phyloP scores from a whole-genome alignment of 176 grass and related monocot genomes.

The Coix lacrymajobi region DNA sequence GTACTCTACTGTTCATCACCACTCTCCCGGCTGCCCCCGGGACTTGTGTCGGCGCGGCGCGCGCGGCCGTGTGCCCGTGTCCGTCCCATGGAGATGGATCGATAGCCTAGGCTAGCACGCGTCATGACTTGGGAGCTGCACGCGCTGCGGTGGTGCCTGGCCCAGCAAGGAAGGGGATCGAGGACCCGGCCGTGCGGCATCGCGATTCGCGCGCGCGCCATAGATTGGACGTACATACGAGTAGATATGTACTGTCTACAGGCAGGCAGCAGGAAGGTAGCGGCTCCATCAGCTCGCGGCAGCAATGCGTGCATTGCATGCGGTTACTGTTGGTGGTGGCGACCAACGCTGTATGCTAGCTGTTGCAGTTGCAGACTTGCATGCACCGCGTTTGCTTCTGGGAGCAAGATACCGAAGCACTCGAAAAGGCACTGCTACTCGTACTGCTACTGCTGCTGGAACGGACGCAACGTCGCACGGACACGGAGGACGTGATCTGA shows the following conservation, averaged over 20 bases:
- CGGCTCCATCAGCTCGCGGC: not conserved
- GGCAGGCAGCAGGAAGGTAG: not conserved
- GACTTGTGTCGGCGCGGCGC: not conserved
- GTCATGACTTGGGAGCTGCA: too few species aligned
- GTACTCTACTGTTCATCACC: not conserved
- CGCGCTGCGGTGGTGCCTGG: not conserved
- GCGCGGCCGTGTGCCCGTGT: not conserved
- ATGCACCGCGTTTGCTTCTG: not conserved
- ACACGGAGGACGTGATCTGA: not conserved
- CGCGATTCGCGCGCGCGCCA: not conserved
- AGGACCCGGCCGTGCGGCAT: not conserved
- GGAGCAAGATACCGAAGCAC: not conserved
- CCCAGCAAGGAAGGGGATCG: not conserved
- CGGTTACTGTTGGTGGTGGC: not conserved
- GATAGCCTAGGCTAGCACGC: too few species aligned
- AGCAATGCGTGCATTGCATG: not conserved
- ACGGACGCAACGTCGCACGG: not conserved
- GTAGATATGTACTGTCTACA: not conserved
- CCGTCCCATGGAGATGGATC: too few species aligned
- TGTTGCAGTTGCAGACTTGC: not conserved
- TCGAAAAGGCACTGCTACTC: not conserved
- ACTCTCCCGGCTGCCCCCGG: not conserved
- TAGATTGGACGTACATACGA: not conserved
- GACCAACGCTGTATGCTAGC: too few species aligned
- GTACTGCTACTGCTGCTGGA: not conserved